Conservation (phyloP, 768 basidiomycete species). For the Lentinula boryana region DNA sequence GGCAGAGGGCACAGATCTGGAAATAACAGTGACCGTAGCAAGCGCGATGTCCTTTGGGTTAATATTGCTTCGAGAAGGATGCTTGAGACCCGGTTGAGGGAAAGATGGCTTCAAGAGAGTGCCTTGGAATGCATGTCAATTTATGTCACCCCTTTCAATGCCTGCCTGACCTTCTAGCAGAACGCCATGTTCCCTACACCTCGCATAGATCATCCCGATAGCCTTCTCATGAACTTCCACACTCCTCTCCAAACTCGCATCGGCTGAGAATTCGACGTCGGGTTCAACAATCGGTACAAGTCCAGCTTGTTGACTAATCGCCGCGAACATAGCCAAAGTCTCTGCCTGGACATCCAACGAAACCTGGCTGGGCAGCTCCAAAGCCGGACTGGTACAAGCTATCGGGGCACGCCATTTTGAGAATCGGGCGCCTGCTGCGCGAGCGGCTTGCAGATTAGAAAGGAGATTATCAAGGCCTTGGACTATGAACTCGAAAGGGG, state of each 20-base stretch:
- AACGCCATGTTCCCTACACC: conserved; percentile 39
- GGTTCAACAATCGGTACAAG: conserved; percentile 50
- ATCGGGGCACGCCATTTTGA: conserved; percentile 48
- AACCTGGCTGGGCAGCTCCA: conserved; percentile 32
- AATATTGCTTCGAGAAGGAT: conserved; percentile 27
- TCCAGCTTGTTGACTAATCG: conserved; percentile 44
- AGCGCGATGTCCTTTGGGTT: conserved; percentile 36
- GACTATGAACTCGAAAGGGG: conserved; percentile 39
- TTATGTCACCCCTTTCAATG: background rate
- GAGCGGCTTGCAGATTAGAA: conserved; percentile 33
- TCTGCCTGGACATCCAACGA: conserved; percentile 41
- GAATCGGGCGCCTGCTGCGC: conserved; percentile 40
- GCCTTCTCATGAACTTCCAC: conserved; percentile 40
- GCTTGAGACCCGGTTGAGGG: conserved; percentile 41
- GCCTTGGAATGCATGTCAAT: conserved; percentile 19
- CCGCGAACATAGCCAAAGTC: conserved; percentile 41
- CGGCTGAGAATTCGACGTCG: conserved; percentile 44
- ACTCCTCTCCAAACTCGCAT: conserved; percentile 39
- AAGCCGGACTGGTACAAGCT: conserved; percentile 30
- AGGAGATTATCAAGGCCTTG: conserved; percentile 45
- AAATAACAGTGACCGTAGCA: conserved; percentile 38
- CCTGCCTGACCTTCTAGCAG: conserved; percentile 37
- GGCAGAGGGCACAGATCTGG: conserved; percentile 37
- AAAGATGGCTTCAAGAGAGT: conserved; percentile 48
- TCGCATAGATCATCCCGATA: conserved; percentile 38